Evolutionary conservation across 192 early-diverging fungal genomes (phyloP).

Genomic region (Gigaspora rosea): DNA sequence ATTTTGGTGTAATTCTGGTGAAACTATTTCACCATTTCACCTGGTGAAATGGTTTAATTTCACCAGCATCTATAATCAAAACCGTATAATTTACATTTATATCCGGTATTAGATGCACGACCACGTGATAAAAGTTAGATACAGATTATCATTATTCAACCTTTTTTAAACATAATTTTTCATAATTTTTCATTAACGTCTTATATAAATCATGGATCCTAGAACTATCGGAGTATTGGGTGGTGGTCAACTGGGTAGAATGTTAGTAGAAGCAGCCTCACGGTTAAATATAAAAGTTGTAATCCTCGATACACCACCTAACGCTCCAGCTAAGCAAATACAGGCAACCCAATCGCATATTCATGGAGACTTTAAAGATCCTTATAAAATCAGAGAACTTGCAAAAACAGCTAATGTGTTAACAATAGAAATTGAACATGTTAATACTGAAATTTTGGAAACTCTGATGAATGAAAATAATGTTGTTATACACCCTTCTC

Average conservation of each 20-base stretch:
- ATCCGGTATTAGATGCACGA: no score
- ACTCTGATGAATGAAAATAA: conserved; percentile 57
- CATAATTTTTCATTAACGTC: no score
- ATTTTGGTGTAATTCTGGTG: no score
- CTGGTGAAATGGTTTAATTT: no score
- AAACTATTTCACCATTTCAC: no score
- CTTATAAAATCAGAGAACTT: conserved; percentile 72
- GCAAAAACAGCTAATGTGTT: conserved; percentile 77
- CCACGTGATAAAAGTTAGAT: no score
- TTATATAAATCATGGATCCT: conserved; percentile 41
- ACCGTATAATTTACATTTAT: no score
- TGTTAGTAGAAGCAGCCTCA: conserved; percentile 94
- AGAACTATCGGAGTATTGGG: conserved; percentile 60
- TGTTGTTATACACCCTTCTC: conserved; percentile 75
- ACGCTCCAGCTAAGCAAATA: conserved; percentile 87
- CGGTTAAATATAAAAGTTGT: conserved; percentile 83
- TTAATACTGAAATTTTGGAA: conserved; percentile 68
- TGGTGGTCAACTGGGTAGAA: conserved; percentile 97
- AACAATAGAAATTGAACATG: conserved; percentile 99
- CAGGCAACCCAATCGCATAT: conserved; percentile 69
- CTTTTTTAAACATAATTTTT: no score
- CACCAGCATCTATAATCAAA: no score
- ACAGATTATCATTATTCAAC: no score
- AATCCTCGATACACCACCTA: conserved; percentile 77
- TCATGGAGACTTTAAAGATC: conserved; percentile 83